phyloP scores from a whole-genome alignment of 495 filamentous ascomycete species.

The Aspergillus avenaceus region DNA sequence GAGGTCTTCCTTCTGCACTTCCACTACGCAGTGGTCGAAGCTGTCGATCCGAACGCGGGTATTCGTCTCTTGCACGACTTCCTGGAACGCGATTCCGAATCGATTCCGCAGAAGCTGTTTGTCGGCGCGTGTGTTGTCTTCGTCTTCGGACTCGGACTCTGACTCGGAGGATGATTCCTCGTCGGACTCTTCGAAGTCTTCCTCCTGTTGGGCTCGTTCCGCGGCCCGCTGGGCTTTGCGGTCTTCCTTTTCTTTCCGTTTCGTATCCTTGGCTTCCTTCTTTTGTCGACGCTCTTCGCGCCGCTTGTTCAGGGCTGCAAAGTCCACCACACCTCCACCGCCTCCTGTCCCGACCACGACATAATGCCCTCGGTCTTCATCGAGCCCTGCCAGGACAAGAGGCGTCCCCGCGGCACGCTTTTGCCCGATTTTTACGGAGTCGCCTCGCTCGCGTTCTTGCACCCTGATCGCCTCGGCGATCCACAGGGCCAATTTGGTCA shows the following conservation, averaged over 20 bases:
- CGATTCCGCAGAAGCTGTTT: constrained; percentile 72
- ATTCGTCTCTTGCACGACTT: constrained; percentile 87
- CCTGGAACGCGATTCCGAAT: constrained; percentile 94
- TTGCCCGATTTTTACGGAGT: constrained; percentile 60
- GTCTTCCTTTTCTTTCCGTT: constrained; percentile 59
- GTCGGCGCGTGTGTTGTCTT: constrained; percentile 49
- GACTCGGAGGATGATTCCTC: constrained; percentile 51
- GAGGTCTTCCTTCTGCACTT: constrained; percentile 93
- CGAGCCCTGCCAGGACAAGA: constrained; percentile 82
- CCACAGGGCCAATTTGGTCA: constrained; percentile 92
- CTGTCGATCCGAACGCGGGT: constrained; percentile 88
- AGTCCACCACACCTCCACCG: constrained; percentile 58
- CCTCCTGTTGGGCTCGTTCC: constrained; percentile 43
- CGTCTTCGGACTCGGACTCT: constrained; percentile 55
- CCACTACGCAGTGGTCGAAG: constrained; percentile 96
- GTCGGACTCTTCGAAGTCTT: constrained; percentile 54
- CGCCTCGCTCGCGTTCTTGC: constrained; percentile 75
- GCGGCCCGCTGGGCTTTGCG: constrained; percentile 45
- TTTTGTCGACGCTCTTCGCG: constrained; percentile 59
- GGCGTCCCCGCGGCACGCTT: constrained; percentile 60
- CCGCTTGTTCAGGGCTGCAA: constrained; percentile 58
- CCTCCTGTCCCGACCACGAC: constrained; percentile 87
- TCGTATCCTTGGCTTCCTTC: constrained; percentile 54
- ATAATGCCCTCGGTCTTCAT: constrained; percentile 85
- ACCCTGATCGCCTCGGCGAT: constrained; percentile 89